These are phyloP conservation scores for Cryptococcus sp. DNA, from an alignment of 1,284 basidiomycete species.

Conservation along the genomic window DNA sequence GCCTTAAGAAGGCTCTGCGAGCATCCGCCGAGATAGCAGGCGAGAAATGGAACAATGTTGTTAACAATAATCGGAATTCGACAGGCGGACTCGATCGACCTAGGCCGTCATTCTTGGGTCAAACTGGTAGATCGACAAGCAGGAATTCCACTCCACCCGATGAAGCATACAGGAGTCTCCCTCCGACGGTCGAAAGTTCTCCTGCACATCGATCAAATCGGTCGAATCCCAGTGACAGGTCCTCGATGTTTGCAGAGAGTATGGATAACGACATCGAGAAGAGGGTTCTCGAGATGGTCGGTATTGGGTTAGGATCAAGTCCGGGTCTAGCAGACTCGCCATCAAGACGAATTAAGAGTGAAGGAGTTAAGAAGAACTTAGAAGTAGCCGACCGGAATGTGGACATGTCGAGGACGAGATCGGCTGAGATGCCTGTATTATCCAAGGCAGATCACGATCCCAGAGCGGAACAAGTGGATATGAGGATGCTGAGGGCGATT, in stretches of 20 bases:
- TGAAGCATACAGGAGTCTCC: not conserved
- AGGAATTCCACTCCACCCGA: not conserved
- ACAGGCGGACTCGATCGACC: not conserved
- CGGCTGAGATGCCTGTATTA: constrained; percentile 6
- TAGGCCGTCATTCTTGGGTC: constrained; percentile 5
- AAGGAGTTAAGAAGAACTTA: not conserved
- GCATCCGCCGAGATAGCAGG: constrained; percentile 27
- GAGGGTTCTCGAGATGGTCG: constrained; percentile 41
- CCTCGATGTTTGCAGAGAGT: constrained; percentile 7
- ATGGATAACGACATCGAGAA: constrained; percentile 37
- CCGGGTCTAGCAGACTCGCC: not conserved
- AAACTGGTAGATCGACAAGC: constrained; percentile 5
- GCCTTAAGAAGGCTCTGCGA: constrained; percentile 37
- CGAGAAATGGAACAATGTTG: constrained; percentile 26
- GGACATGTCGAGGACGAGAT: constrained; percentile 13
- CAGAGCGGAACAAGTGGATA: constrained; percentile 21
- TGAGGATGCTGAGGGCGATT: constrained; percentile 39
- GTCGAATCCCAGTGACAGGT: constrained; percentile 3
- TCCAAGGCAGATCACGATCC: not conserved
- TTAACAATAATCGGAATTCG: constrained; percentile 7
- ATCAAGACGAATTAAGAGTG: constrained; percentile 1
- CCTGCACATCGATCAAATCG: not conserved
- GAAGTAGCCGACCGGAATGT: not conserved
- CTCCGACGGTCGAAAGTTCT: not conserved
- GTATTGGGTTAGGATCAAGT: constrained; percentile 18